Base-by-base conservation (phyloP, 176 grass and related monocot species). In the Bolboschoenus planiculmis region DNA sequence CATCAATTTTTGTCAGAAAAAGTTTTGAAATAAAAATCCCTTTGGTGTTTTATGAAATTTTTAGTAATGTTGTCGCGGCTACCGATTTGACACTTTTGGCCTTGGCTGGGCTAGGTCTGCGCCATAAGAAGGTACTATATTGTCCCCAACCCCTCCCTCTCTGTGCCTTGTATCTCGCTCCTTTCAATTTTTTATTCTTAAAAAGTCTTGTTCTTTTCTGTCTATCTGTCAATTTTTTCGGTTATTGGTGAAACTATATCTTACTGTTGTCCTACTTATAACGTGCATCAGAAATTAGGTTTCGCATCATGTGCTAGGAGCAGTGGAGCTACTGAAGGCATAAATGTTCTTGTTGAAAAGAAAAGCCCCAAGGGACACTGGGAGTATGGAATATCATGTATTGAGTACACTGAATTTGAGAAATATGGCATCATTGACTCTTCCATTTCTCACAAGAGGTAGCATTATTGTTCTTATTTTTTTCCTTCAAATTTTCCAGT, bases 381-480 rank as follows among this genome's bases (percentile, higher is more conserved):
- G 95, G 81, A 85, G 85, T 98, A 98, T 91, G 95, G 95, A 84
- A 95, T 98, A 79, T 87, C 86, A 89, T 98, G 95, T 75, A 91
- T 98, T 60, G 95, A 98, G 67, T 98, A 98, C 78, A 98, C 95
- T 47, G 95, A 98, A 87, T 98, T 98, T 57, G 92, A 93, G 83
- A 98, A 95, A 79, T 98, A 91, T 7, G 92, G 90, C 76, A 93
- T 95, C 82, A 87, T 78, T 20, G 90, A 95, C 78, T 86, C 87
- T 74, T 71, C 92, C 83, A n/a, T 89, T 51, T 85, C 78, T 84
- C 86, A 85, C 80, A 70, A 56, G 44, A 94, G 90, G 95, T 97
- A 92, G 40, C 56, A 40, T 80, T 37, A 57, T 80, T 53, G 39
- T 78, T 47, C 78, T 5, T 18, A 59, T 81, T 48, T 50, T 84